Base-by-base conservation (phyloP, 2,329 filamentous ascomycete genomes). In the Fusarium bactridioides region DNA sequence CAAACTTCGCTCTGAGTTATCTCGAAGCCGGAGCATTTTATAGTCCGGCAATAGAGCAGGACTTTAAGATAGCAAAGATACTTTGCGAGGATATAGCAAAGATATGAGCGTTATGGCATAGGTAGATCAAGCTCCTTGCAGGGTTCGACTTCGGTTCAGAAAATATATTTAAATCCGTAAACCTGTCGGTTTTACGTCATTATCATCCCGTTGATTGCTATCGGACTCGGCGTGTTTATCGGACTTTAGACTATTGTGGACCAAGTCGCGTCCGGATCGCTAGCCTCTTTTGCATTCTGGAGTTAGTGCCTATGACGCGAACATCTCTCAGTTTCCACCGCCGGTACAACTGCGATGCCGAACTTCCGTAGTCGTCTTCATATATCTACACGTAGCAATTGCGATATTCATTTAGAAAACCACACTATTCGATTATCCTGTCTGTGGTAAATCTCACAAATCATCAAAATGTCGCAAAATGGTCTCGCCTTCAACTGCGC, bases 401-500 rank as follows among this genome's bases (percentile, higher is more conserved):
- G 7, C 18, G 19, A 2, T 51, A n/a, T 16, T 3, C 7, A 18
- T 18, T 27, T 10, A 5, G 6, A 7, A n/a, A 51, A 25, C 0
- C 8, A 27, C 18, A 4, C 2, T 12, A 44, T n/a, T 12, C 0
- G 21, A 15, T 31, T 5, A 4, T 7, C 6, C 5, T 10, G 6
- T 37, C 21, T 8, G 25, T 10, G 0, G 19, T 47, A 3, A 4
- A 12, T 5, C 5, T 18, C 4, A 11, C 1, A 19, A 27, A 4
- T 1, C 50, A 0, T 5, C 16, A 58, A 56, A 48, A 72, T 72
- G 68, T 19, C 64, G 7, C 47, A 72, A 38, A 23, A 72, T 16
- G 16, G 56, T 23, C 78, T 83, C 43, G 73, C 78, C 27, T 83
- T 84, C 64, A 81, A 83, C 1, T 85, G 83, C 69, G 86, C 85